Conservation (phyloP, 192 early-diverging fungal species). For the Borealophlyctis nickersoniae region DNA sequence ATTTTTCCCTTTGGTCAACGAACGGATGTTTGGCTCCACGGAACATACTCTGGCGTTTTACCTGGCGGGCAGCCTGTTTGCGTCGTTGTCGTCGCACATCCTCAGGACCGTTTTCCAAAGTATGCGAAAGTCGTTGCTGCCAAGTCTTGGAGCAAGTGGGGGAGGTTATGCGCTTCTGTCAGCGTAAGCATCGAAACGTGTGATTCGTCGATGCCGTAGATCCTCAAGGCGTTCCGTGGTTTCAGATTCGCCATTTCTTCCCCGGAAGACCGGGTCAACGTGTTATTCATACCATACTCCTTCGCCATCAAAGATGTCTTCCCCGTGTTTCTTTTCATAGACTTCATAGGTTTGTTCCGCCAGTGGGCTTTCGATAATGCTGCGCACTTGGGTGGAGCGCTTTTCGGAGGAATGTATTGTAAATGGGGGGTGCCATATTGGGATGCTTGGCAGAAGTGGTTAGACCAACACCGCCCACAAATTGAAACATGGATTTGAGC, state of each 20-base stretch:
- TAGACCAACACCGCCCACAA: too few species aligned
- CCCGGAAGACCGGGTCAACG: conserved; percentile 24
- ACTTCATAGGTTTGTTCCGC: conserved; percentile 67
- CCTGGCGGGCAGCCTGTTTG: conserved; percentile 59
- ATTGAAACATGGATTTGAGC: too few species aligned
- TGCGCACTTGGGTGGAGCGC: conserved; percentile 39
- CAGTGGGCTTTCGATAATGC: conserved; percentile 78
- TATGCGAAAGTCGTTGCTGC: conserved; percentile 43
- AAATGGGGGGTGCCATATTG: too few species aligned
- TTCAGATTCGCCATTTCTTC: too few species aligned
- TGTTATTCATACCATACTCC: conserved; percentile 41
- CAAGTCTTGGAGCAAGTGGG: conserved; percentile 81
- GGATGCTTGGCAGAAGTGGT: too few species aligned
- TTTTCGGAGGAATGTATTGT: too few species aligned
- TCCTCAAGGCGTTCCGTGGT: too few species aligned
- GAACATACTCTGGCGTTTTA: conserved; percentile 67
- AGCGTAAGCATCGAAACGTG: conserved; percentile 28
- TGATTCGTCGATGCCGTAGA: not conserved
- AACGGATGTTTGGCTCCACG: not conserved
- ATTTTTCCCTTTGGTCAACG: conserved; percentile 26
- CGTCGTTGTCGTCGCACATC: conserved; percentile 67
- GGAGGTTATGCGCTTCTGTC: conserved; percentile 73
- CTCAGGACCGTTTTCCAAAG: conserved; percentile 34
- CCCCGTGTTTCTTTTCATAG: conserved; percentile 67
- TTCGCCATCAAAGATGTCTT: conserved; percentile 58